A percentile compares a stretch with the other conserved stretches of the same genome.
phyloP scores from a whole-genome alignment of 495 filamentous ascomycete species.

The Barbatosphaeria neglecta region DNA sequence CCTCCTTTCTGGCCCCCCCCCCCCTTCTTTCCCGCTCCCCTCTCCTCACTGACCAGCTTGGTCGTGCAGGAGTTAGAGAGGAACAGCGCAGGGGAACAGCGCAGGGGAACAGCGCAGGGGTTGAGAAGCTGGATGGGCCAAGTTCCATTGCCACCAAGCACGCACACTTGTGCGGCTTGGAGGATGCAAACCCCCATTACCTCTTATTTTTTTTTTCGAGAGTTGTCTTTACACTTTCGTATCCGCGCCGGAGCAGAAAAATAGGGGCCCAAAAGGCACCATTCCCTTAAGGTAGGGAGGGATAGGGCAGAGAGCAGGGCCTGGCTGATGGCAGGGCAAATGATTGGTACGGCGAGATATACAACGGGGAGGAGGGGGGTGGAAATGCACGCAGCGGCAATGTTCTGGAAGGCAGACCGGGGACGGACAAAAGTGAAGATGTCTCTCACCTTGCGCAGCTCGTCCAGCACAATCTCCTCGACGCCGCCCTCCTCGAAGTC shows the following conservation, averaged over 20 bases:
- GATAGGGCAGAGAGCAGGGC: background rate
- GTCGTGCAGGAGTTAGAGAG: background rate
- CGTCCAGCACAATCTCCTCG: slow-evolving; percentile 69
- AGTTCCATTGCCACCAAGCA: background rate
- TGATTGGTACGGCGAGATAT: no score
- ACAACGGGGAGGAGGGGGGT: no score
- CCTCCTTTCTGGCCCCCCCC: no score
- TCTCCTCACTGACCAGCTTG: background rate
- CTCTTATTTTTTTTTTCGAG: background rate
- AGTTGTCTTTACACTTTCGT: no score
- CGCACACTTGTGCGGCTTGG: background rate
- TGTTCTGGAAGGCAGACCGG: no score
- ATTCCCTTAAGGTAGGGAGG: background rate
- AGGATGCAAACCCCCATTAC: background rate
- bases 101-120: background rate
- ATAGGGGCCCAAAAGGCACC: background rate
- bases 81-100: background rate
- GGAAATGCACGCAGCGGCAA: no score
- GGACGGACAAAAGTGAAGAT: no score
- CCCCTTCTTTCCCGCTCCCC: background rate
- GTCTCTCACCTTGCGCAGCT: slow-evolving; percentile 65
- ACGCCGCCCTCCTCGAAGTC: slow-evolving; percentile 97
- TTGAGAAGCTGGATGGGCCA: no score
- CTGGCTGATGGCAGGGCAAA: background rate
- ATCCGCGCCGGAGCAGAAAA: no score